phyloP scores from a whole-genome alignment of 768 basidiomycete genomes.

The Tulasnella sp. region DNA sequence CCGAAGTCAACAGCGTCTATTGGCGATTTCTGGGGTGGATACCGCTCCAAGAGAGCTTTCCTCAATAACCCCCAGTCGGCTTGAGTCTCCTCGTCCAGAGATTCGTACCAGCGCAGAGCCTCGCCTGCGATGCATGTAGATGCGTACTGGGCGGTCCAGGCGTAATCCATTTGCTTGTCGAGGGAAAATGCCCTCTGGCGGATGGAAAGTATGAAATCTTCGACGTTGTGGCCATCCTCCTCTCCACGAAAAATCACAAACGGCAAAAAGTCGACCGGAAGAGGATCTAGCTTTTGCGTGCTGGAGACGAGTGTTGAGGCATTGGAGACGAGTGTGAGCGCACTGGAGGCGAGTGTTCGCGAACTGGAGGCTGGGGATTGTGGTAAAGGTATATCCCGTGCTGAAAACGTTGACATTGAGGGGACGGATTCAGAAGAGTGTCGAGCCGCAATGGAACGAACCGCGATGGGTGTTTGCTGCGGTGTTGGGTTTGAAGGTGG shows the following conservation, averaged over 20 bases:
- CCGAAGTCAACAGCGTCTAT: not conserved
- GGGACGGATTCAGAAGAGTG: not conserved
- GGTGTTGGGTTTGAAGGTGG: not conserved
- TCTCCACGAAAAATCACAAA: constrained; percentile 2
- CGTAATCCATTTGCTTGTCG: not conserved
- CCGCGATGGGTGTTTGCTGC: not conserved
- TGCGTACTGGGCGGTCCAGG: not conserved
- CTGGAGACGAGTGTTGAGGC: not conserved
- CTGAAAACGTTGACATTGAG: not conserved
- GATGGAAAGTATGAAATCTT: not conserved
- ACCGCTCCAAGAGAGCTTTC: not conserved
- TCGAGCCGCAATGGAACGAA: not conserved
- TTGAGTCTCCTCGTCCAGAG: not conserved
- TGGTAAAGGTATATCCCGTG: not conserved
- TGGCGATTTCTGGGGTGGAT: not conserved
- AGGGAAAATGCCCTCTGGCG: not conserved
- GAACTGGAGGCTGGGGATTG: not conserved
- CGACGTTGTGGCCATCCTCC: constrained; percentile 1
- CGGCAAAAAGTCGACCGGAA: not conserved
- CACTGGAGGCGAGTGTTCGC: not conserved
- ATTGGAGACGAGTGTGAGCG: not conserved
- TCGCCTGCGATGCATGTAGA: not conserved
- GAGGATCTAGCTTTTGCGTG: not conserved
- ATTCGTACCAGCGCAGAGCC: not conserved
- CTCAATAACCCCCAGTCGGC: not conserved